phyloP scores from a whole-genome alignment of 768 basidiomycete species.

The Lentinula guzmanii region DNA sequence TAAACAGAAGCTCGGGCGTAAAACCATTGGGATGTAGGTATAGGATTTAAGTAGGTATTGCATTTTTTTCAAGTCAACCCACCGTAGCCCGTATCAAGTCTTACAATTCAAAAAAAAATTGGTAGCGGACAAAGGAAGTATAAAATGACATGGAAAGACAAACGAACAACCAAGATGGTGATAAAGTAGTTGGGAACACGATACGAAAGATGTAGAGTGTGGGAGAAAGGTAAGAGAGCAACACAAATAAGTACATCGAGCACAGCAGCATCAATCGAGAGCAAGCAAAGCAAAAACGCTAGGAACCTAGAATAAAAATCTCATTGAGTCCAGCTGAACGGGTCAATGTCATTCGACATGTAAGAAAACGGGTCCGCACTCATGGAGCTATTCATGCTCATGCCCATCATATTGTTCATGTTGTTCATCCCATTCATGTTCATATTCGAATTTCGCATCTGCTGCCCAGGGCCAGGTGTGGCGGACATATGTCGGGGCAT shows the following conservation, averaged over 20 bases:
- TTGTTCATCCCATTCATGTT: constrained; percentile 2
- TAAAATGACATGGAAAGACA: constrained; percentile 14
- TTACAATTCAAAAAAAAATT: neutral
- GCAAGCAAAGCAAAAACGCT: constrained; percentile 6
- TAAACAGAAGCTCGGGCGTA: too few species aligned
- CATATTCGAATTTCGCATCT: constrained; percentile 2
- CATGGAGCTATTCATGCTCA: constrained; percentile 7
- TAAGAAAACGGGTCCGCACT: constrained; percentile 30
- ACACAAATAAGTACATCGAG: constrained; percentile 9
- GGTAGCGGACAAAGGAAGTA: constrained; percentile 12
- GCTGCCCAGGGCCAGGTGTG: constrained; percentile 4
- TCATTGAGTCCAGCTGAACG: constrained; percentile 54
- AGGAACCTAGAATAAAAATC: constrained; percentile 13
- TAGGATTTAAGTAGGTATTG: too few species aligned
- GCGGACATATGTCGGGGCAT: constrained; percentile 10
- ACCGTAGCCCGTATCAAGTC: constrained; percentile 15
- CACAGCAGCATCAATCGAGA: constrained; percentile 1
- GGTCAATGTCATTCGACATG: constrained; percentile 44
- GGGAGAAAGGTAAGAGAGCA: constrained; percentile 14
- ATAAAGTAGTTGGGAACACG: neutral
- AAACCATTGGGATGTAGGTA: too few species aligned
- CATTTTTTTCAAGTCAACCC: neutral
- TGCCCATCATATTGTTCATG: constrained; percentile 4
- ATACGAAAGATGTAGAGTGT: neutral
- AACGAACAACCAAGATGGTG: constrained; percentile 1